Evolutionary conservation across 495 filamentous ascomycete species (phyloP).

Genomic region (Cenococcum geophilum): DNA sequence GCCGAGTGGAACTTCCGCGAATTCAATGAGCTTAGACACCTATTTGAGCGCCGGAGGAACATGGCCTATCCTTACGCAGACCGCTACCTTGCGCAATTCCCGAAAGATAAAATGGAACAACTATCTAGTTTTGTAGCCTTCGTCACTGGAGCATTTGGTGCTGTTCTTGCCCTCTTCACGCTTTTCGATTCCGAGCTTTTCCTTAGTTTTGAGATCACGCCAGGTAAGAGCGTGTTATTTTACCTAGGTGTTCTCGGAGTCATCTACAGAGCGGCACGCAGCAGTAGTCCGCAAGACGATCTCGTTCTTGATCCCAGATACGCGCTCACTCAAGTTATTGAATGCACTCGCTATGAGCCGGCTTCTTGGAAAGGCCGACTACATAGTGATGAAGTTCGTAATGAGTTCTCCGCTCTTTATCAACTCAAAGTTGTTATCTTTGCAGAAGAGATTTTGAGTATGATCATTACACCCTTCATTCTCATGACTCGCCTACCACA

Average conservation of each 20-base stretch:
- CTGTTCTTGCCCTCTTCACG: slow-evolving; percentile 72
- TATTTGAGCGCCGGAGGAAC: slow-evolving; percentile 81
- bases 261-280: slow-evolving; percentile 73
- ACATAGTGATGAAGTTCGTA: slow-evolving; percentile 77
- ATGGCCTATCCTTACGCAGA: slow-evolving; percentile 94
- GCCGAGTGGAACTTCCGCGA: slow-evolving; percentile 98
- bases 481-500: slow-evolving; percentile 82
- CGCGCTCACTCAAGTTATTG: slow-evolving; percentile 77
- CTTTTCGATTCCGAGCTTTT: slow-evolving; percentile 86
- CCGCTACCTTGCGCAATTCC: slow-evolving; percentile 91
- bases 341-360: slow-evolving; percentile 87
- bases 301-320: slow-evolving; percentile 88
- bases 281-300: slow-evolving; percentile 77
- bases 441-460: slow-evolving; percentile 83
- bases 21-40: slow-evolving; percentile 91
- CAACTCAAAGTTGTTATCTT: slow-evolving; percentile 86
- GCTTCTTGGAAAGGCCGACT: slow-evolving; percentile 80
- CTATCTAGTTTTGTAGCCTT: slow-evolving; percentile 78
- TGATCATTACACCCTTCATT: slow-evolving; percentile 85
- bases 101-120: slow-evolving; percentile 86
- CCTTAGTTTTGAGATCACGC: slow-evolving; percentile 82
- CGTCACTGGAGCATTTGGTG: slow-evolving; percentile 74
- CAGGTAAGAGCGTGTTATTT: slow-evolving; percentile 74
- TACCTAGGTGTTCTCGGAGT: slow-evolving; percentile 57
- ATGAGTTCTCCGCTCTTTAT: slow-evolving; percentile 82